A percentile compares a stretch with the other conserved stretches of the same genome.
These are phyloP conservation scores for Xylaria sp. DNA, from an alignment of 2,329 filamentous ascomycete genomes.

Conservation along the genomic window DNA sequence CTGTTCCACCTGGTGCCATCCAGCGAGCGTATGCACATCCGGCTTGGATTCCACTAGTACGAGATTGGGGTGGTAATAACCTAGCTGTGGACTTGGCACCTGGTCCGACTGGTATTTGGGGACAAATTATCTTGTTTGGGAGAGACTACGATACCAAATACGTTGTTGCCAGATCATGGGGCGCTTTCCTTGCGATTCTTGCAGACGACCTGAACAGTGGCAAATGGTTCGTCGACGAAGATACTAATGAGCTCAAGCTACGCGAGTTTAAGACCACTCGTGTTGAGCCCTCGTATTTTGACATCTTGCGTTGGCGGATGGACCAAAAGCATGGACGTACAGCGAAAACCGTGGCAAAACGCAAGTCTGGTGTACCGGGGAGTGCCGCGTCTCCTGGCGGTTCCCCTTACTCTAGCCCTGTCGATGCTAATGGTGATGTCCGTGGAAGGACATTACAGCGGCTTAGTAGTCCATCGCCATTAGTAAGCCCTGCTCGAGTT, in stretches of 20 bases:
- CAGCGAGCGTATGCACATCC: constrained; percentile 95
- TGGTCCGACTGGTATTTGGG: constrained; percentile 90
- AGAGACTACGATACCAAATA: constrained; percentile 99
- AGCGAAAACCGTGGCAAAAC: constrained; percentile 57
- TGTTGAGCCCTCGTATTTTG: constrained; percentile 92
- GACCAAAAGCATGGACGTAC: constrained; percentile 92
- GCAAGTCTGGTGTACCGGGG: constrained; percentile 63
- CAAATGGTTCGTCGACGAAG: constrained; percentile 93
- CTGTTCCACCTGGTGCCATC: constrained; percentile 84
- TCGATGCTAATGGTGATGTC: constrained; percentile 67
- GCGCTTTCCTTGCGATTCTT: constrained; percentile 83
- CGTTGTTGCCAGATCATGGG: constrained; percentile 93
- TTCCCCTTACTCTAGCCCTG: constrained; percentile 73
- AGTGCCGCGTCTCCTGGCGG: constrained; percentile 59
- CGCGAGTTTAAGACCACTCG: constrained; percentile 89
- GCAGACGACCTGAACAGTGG: constrained; percentile 91
- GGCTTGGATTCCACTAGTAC: constrained; percentile 93
- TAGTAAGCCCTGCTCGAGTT: constrained; percentile 72
- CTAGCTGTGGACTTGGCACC: constrained; percentile 92
- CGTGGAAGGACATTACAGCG: constrained; percentile 79
- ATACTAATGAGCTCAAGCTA: constrained; percentile 89
- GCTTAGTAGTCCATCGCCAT: constrained; percentile 71
- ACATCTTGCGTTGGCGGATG: constrained; percentile 93
- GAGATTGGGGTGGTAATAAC: constrained; percentile 99
- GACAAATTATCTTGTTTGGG: constrained; percentile 95